A percentile compares a stretch with the other conserved stretches of the same genome.
phyloP scores from a whole-genome alignment of 352 stramenopile genomes.

The Globisporangium paroecandrum region DNA sequence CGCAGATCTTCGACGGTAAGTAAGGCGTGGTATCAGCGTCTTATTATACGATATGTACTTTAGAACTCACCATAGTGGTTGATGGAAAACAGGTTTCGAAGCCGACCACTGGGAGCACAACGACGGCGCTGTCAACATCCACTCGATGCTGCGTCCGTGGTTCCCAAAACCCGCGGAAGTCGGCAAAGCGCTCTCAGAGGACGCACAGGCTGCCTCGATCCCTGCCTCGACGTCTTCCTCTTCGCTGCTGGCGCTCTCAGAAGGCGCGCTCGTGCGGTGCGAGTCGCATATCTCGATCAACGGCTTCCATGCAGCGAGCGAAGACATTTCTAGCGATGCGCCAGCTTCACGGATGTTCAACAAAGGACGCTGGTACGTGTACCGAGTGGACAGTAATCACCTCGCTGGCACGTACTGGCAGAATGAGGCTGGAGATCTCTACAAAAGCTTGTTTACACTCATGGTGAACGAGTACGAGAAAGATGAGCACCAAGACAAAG shows the following conservation, averaged over 20 bases:
- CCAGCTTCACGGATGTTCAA: constrained; percentile 30
- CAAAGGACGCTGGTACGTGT: constrained; percentile 76
- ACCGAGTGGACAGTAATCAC: constrained; percentile 75
- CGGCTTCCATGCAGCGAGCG: constrained; percentile 35
- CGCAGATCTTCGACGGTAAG: constrained; percentile 55
- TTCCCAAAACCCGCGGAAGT: constrained; percentile 54
- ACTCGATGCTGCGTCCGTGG: constrained; percentile 67
- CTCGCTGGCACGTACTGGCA: constrained; percentile 71
- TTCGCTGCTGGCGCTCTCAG: constrained; percentile 24
- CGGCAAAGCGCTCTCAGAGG: constrained; percentile 12
- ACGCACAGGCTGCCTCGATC: constrained; percentile 32
- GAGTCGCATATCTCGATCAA: constrained; percentile 78
- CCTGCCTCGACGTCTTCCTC: constrained; percentile 33
- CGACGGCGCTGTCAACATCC: constrained; percentile 70
- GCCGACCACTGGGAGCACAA: constrained; percentile 63
- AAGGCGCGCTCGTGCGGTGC: constrained; percentile 30
- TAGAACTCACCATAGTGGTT: neutral
- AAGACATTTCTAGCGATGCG: constrained; percentile 24
- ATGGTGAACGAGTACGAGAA: constrained; percentile 61
- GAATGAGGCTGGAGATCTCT: constrained; percentile 54
- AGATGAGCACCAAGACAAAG: constrained; percentile 1
- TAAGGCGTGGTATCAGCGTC: neutral
- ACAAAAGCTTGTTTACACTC: constrained; percentile 66
- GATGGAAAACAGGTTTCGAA: constrained; percentile 36
- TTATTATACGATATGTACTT: neutral